phyloP scores from a whole-genome alignment of 345 rosid species.

The Camelina laxa region DNA sequence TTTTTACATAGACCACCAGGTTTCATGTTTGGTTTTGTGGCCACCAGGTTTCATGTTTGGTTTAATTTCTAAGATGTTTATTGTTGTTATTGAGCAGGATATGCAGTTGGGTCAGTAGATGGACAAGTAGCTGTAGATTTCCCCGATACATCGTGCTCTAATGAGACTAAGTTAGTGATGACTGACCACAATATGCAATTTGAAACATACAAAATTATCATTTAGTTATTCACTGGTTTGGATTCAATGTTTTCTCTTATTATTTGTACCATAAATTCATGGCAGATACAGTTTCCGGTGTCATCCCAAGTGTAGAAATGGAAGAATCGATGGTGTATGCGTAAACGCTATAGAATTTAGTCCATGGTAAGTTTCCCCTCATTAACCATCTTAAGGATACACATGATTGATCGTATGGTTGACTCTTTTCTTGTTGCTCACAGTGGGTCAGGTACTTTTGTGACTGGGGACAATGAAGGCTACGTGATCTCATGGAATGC shows the following conservation, averaged over 20 bases:
- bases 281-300: constrained; percentile 79
- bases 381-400: neutral
- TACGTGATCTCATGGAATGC: constrained; percentile 71
- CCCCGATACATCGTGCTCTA: constrained; percentile 50
- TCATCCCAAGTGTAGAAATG: constrained; percentile 68
- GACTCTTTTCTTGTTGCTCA: constrained; percentile 30
- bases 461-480: constrained; percentile 84
- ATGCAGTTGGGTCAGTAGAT: constrained; percentile 86
- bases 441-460: constrained; percentile 61
- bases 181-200: neutral
- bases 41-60: constrained; percentile 12
- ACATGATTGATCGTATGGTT: constrained; percentile 8
- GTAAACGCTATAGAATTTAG: constrained; percentile 71
- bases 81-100: constrained; percentile 55
- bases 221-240: neutral
- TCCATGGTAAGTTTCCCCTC: constrained; percentile 33
- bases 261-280: neutral
- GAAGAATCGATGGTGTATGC: constrained; percentile 57
- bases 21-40: constrained; percentile 26
- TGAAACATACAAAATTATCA: neutral
- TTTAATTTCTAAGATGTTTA: constrained; percentile 18
- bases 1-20: neutral
- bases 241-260: neutral
- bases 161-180: constrained; percentile 56
- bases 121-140: constrained; percentile 77